Percentiles rank a stretch among this genome's conserved stretches.
These are phyloP conservation scores for Lipomyces anomalus DNA, from an alignment of 805 yeast genomes.

Conservation along the genomic window DNA sequence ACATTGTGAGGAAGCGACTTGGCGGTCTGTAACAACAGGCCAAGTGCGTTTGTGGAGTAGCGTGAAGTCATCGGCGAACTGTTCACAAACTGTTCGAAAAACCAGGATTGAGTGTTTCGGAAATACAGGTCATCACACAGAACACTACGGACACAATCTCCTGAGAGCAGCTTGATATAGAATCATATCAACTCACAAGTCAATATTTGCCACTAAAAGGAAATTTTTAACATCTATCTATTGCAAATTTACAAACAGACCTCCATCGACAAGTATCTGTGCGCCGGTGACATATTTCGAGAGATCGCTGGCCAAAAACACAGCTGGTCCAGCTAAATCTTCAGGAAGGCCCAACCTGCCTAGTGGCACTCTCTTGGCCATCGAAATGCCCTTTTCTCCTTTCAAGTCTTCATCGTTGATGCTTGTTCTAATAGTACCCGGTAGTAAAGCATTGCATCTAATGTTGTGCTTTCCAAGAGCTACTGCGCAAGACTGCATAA, in stretches of 20 bases:
- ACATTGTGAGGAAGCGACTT: too few relatives aligned
- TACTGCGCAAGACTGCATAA: constrained; percentile 43
- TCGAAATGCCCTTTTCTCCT: constrained; percentile 36
- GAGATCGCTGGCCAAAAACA: constrained; percentile 23
- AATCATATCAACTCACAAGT: background rate
- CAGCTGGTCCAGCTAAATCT: constrained; percentile 27
- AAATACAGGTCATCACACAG: background rate
- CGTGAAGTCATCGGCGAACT: too few relatives aligned
- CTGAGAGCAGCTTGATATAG: background rate
- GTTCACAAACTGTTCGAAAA: too few relatives aligned
- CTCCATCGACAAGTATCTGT: constrained; percentile 42
- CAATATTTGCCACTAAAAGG: background rate
- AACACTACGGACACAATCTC: background rate
- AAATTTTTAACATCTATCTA: constrained; percentile 25
- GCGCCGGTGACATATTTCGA: constrained; percentile 35
- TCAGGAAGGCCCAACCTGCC: constrained; percentile 26
- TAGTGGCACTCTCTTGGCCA: constrained; percentile 37
- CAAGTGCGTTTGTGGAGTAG: too few relatives aligned
- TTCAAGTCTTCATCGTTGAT: constrained; percentile 42
- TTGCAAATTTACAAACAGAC: constrained; percentile 43
- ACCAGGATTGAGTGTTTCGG: too few relatives aligned
- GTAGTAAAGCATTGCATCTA: constrained; percentile 43
- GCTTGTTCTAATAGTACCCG: constrained; percentile 42
- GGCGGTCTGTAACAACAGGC: too few relatives aligned
- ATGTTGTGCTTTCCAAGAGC: constrained; percentile 42